Percentiles rank a stretch among this genome's conserved stretches.
Conservation (phyloP, 2,329 filamentous ascomycete species). For the Xylaria hypoxylon region DNA sequence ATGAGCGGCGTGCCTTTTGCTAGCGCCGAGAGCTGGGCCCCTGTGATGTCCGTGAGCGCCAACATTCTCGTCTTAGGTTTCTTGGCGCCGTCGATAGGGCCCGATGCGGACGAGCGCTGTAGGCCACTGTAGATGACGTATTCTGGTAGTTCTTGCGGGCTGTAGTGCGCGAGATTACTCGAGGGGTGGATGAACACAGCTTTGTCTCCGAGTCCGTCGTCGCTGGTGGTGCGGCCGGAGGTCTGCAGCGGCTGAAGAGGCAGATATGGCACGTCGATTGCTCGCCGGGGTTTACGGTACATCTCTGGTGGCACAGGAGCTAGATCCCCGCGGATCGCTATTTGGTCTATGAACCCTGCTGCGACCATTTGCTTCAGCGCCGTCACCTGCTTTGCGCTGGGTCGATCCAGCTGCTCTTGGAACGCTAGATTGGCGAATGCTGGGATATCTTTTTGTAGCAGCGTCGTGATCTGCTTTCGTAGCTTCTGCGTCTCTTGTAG, state of each 20-base stretch:
- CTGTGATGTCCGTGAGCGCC: conserved; percentile 82
- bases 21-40: conserved; percentile 79
- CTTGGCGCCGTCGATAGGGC: conserved; percentile 55
- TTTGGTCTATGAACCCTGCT: conserved; percentile 91
- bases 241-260: conserved; percentile 78
- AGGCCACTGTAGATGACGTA: conserved; percentile 91
- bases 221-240: conserved; percentile 49
- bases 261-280: conserved; percentile 91
- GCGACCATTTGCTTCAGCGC: conserved; percentile 92
- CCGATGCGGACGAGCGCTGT: conserved; percentile 70
- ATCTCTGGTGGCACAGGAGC: conserved; percentile 77
- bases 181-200: conserved; percentile 90
- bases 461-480: conserved; percentile 82
- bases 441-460: conserved; percentile 80
- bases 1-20: conserved; percentile 88
- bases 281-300: conserved; percentile 78
- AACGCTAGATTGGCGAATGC: conserved; percentile 69
- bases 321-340: conserved; percentile 92
- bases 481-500: conserved; percentile 89
- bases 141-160: conserved; percentile 79
- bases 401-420: conserved; percentile 67
- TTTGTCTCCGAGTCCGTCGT: conserved; percentile 60
- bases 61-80: conserved; percentile 85
- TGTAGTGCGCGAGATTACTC: conserved; percentile 79
- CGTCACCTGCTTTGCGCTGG: conserved; percentile 75